Evolutionary conservation across 1,284 basidiomycete genomes (phyloP).

Genomic region (Malassezia nana): DNA sequence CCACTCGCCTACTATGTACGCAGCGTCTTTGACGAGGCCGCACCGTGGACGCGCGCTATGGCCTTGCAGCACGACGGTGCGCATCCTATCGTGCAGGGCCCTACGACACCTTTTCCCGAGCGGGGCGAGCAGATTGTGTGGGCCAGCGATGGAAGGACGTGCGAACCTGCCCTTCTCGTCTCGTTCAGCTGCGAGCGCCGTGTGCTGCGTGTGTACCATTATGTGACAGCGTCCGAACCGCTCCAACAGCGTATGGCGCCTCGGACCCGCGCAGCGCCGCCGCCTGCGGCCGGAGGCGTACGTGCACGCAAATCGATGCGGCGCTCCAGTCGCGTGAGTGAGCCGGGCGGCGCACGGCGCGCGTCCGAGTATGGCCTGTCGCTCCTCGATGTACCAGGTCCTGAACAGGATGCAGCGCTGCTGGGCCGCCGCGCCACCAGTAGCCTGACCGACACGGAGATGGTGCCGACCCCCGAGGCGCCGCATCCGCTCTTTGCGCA

Average conservation of each 20-base stretch:
- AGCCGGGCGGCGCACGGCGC: not conserved
- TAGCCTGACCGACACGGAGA: not conserved
- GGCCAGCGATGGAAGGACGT: constrained; percentile 5
- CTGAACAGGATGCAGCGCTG: not conserved
- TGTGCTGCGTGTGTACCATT: constrained; percentile 26
- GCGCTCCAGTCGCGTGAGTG: constrained; percentile 2
- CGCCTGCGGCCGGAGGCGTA: not conserved
- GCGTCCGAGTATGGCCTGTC: not conserved
- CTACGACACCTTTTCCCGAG: constrained; percentile 22
- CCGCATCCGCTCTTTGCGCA: constrained; percentile 22
- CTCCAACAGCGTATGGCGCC: constrained; percentile 20
- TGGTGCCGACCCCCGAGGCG: not conserved
- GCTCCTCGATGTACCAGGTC: constrained; percentile 1
- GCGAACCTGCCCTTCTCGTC: constrained; percentile 19
- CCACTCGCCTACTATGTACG: constrained; percentile 36
- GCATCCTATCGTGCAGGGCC: constrained; percentile 20
- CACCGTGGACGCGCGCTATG: constrained; percentile 1
- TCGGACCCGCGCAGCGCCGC: constrained; percentile 7
- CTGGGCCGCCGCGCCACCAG: constrained; percentile 1
- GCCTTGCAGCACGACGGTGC: not conserved
- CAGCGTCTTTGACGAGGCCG: constrained; percentile 30
- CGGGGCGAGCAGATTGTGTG: constrained; percentile 25
- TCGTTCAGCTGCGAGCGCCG: constrained; percentile 17
- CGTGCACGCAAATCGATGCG: constrained; percentile 6
- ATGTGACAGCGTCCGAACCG: constrained; percentile 17